Evolutionary conservation across 169 alveolate genomes (phyloP), one percentile per base, ranked within the genome.

Genomic region (Cryptosporidium tyzzeri): DNA sequence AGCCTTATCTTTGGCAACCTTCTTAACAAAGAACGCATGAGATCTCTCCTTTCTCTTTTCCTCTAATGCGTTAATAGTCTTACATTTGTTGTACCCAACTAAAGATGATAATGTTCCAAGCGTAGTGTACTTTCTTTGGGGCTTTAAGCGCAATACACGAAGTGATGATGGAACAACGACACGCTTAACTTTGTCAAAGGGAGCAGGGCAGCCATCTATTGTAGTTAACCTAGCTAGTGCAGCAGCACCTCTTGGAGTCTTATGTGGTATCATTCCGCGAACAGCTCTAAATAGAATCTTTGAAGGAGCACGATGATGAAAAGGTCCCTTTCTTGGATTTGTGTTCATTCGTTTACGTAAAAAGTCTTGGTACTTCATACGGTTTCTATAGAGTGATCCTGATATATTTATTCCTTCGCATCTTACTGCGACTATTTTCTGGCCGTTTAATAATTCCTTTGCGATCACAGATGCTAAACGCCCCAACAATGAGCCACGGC

Each of bases 221-320:
- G 96, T 96, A 94, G 96, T 97, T 45, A 98, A 95, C 70, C 98
- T 94, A 53, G 93, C 97, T 70, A 98, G 95, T 53, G 99, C 99
- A 69, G 97, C 96, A 84, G 97, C 97, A 50, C 99, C 99, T 84
- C 98, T 96, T 84, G 98, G 94, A 33, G 99, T 97, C 93, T 98
- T 98, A 93, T 98, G 99, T 21, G 99, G 99, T 71, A 98, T 91
- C 99, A 99, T 99, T 75, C 99, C 99, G 70, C 99, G 97, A 70
- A 98, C 97, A 69, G 97, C 95, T 93, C 99, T 97, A 99, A 99
- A 97, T 94, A 98, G 95, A 69, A 97, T 96, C 92, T 97, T 98
- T 31, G 99, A 94, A 39, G 99, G 99, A 44, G 98, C 96, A 85
- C 99, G 95, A 93, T 93, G 94, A 94, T 98, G 99, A 94, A 95